A percentile compares a stretch with the other conserved stretches of the same genome.
Evolutionary conservation across 2,329 filamentous ascomycete species (phyloP).

Genomic region (Aspergillus sp.): DNA sequence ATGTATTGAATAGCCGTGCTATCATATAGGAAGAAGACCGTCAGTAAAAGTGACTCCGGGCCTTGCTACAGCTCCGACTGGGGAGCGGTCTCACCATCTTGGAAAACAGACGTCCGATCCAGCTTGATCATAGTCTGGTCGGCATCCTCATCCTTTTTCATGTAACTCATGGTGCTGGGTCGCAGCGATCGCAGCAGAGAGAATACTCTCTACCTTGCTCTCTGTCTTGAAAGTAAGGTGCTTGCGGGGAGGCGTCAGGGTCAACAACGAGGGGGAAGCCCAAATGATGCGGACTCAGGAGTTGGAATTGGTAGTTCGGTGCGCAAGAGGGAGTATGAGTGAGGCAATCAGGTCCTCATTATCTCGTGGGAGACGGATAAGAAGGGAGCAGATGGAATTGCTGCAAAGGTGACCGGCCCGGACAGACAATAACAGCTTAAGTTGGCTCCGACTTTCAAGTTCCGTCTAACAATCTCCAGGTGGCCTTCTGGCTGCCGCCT

Average conservation of each 20-base stretch:
- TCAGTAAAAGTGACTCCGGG: slow-evolving; percentile 20
- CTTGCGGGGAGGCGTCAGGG: slow-evolving; percentile 23
- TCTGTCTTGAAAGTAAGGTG: slow-evolving; percentile 9
- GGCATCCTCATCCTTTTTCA: slow-evolving; percentile 99
- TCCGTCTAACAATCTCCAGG: slow-evolving; percentile 29
- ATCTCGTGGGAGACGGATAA: slow-evolving; percentile 15
- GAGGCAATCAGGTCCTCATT: slow-evolving; percentile 33
- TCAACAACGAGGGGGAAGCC: slow-evolving; percentile 21
- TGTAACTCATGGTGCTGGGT: slow-evolving; percentile 73
- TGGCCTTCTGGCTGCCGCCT: slow-evolving; percentile 37
- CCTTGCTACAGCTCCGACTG: slow-evolving; percentile 4
- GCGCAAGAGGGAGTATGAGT: slow-evolving; percentile 24
- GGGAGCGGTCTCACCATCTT: slow-evolving; percentile 72
- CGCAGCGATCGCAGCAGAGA: slow-evolving; percentile 32
- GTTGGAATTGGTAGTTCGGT: slow-evolving; percentile 14
- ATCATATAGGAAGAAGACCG: not conserved
- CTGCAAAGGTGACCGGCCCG: slow-evolving; percentile 16
- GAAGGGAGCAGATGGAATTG: slow-evolving; percentile 13
- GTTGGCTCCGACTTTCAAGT: slow-evolving; percentile 15
- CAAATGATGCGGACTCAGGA: slow-evolving; percentile 25
- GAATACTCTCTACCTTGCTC: slow-evolving; percentile 11
- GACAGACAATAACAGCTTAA: slow-evolving; percentile 17
- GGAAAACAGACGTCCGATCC: slow-evolving; percentile 95
- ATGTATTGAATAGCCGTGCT: slow-evolving; percentile 98
- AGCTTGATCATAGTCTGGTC: slow-evolving; percentile 93